Base-by-base conservation (phyloP, 2,329 filamentous ascomycete genomes). In the Alternaria hordeiaustralica region DNA sequence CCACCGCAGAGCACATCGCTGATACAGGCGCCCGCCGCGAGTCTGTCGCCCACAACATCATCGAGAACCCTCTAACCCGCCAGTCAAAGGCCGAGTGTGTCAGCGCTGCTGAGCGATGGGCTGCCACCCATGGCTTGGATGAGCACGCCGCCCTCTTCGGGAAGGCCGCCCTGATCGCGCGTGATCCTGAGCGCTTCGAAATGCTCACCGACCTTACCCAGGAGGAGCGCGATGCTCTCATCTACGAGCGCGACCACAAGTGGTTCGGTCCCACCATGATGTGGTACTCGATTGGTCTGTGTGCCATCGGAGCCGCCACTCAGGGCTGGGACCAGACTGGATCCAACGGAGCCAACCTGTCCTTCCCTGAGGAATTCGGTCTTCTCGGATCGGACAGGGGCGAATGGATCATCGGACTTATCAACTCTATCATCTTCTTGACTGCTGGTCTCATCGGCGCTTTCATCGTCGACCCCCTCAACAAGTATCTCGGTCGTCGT, bases 81-180 rank as follows among this genome's bases (percentile, higher is more conserved):
- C 82, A 89, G 54, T 81, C 87, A 8, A 82, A 75, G 65, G 82
- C 79, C 49, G 76, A 81, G 67, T 83, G 89, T 8, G 78, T 89
- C 58, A 74, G 76, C 41, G 82, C 88, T 55, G 89, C 89, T 30
- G 84, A 88, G 55, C 82, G 82, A n/a, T 92, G 92, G 71, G 90
- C 89, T 43, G 81, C 82, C 13, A 80, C 85, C 45, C 87, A 90
- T 68, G 84, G 84, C 23, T 83, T 94, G 25, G 78, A 81, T 3
- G 86, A 90, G 58, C 84, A 90, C 67, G 79, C 88, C 4, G 80
- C 82, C 4, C 74, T 90, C 15, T 84, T 94, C 55, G 84, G 86
- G 55, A 90, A 90, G 71, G 92, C 91, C 33, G 92, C 92, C 4
- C 83, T 95, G 11, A 86, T 94, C 18, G 92, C 92, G 3, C 90